Evolutionary conservation across 257 asterid species (phyloP), one percentile per base, ranked within the genome.

Genomic region (Henckelia pumila): DNA sequence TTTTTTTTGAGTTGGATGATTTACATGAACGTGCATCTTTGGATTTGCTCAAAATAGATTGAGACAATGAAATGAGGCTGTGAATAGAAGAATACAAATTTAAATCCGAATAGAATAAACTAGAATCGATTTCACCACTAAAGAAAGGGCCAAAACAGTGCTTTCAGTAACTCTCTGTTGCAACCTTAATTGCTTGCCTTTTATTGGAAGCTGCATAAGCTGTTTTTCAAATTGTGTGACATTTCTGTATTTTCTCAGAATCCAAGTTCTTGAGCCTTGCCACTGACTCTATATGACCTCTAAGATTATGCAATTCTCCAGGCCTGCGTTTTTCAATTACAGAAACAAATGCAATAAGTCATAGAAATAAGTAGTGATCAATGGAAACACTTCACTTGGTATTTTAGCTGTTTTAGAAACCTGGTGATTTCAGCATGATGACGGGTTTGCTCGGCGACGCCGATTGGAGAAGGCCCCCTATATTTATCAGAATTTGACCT

Each of bases 221-320:
- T 40, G 53, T 10, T 14, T 17, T 61, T 68, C 65, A 73, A 35
- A 77, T 68, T 24, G 70, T 64, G 33, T 69, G 66, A 32, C 61
- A 63, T 13, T 72, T 52, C 35, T 73, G 78, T 64, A 69, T 75
- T 61, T 49, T 52, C 7, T 25, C 26, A 7, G 73, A 47, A 47
- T 77, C 78, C 73, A 73, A 66, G 23, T 53, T 73, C 65, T 73
- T 69, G 3, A 73, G 71, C 70, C 68, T 73, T 49, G 66, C 59
- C 30, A 65, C 67, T 30, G 82, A 73, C 70, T 77, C 82, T 37
- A 73, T 23, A 56, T 73, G 78, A 21, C 78, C 78, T 19, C 60
- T 69, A 59, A 73, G 32, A 29, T 69, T 24, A 53, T 77, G 67
- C 76, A 64, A 22, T 57, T 77, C 78, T 53, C 75, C 75, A 13